Evolutionary conservation across 2,329 filamentous ascomycete genomes (phyloP).

Genomic region (Claviceps citrina): DNA sequence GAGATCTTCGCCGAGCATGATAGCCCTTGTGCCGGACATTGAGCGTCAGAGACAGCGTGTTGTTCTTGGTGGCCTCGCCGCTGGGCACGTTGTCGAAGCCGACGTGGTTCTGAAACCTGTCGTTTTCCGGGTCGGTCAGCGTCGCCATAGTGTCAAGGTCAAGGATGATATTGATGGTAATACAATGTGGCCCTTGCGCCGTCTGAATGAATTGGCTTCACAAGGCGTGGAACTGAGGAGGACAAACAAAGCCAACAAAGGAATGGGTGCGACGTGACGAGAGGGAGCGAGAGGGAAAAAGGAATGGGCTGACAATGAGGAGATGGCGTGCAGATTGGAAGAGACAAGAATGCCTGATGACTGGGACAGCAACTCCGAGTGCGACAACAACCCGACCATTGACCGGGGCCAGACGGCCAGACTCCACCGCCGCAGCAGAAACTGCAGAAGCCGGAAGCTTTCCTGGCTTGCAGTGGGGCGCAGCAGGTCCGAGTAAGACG

Average conservation of each 20-base stretch:
- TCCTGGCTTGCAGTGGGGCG: too few relatives aligned
- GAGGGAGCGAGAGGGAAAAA: neutral
- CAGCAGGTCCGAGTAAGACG: too few relatives aligned
- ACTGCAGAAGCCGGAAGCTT: too few relatives aligned
- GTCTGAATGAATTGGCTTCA: too few relatives aligned
- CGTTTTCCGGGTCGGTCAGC: conserved; percentile 26
- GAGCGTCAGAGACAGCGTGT: conserved; percentile 57
- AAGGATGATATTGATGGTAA: neutral
- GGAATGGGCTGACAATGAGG: neutral
- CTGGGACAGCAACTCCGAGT: neutral
- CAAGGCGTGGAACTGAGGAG: too few relatives aligned
- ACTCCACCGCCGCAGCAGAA: too few relatives aligned
- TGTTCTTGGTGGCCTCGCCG: conserved; percentile 43
- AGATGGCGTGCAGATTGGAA: too few relatives aligned
- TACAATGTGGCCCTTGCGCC: neutral
- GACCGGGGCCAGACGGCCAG: too few relatives aligned
- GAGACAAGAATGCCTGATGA: neutral
- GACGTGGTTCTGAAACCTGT: conserved; percentile 44
- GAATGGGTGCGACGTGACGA: neutral
- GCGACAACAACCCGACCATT: too few relatives aligned
- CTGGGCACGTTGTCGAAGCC: conserved; percentile 45
- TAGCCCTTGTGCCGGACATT: conserved; percentile 80
- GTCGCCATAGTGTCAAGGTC: conserved; percentile 20
- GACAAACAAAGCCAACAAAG: too few relatives aligned
- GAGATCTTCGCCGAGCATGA: conserved; percentile 61